These are phyloP conservation scores for Rhodotorula mucilaginosa DNA, from an alignment of 1,284 basidiomycete genomes.

Conservation along the genomic window DNA sequence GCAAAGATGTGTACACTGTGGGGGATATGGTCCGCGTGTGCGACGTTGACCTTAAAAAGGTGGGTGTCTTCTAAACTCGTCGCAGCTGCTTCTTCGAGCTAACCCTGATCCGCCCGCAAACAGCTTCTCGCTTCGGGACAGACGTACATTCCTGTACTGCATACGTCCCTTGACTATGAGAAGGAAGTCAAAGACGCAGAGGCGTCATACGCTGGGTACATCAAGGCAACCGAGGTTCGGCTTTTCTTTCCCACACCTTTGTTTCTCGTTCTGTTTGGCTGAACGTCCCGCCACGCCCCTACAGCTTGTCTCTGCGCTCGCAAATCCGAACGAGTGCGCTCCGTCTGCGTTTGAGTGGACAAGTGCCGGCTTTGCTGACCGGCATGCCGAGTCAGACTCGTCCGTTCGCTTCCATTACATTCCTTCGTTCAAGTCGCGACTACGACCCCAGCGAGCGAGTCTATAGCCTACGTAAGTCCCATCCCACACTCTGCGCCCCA, in stretches of 20 bases:
- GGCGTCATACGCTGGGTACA: background rate
- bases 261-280: background rate
- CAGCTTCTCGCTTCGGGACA: slow-evolving; percentile 2
- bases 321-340: slow-evolving; percentile 14
- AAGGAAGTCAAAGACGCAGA: background rate
- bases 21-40: slow-evolving; percentile 14
- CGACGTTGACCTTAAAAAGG: slow-evolving; percentile 18
- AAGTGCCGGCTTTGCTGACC: background rate
- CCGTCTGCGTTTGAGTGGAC: too few relatives aligned
- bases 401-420: slow-evolving; percentile 6
- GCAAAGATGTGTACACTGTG: background rate
- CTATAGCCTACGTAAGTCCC: slow-evolving; percentile 17
- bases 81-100: too few relatives aligned
- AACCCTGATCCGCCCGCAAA: too few relatives aligned
- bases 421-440: slow-evolving; percentile 4
- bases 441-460: background rate
- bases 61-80: background rate
- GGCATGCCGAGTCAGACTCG: background rate
- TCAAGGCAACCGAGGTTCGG: slow-evolving; percentile 17
- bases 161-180: background rate
- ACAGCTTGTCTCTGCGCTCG: slow-evolving; percentile 4
- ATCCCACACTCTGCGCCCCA: too few relatives aligned
- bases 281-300: background rate
- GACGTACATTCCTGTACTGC: slow-evolving; percentile 4
- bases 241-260: background rate